phyloP scores from a whole-genome alignment of 2,329 filamentous ascomycete genomes.

The Penicillium janthinellum region DNA sequence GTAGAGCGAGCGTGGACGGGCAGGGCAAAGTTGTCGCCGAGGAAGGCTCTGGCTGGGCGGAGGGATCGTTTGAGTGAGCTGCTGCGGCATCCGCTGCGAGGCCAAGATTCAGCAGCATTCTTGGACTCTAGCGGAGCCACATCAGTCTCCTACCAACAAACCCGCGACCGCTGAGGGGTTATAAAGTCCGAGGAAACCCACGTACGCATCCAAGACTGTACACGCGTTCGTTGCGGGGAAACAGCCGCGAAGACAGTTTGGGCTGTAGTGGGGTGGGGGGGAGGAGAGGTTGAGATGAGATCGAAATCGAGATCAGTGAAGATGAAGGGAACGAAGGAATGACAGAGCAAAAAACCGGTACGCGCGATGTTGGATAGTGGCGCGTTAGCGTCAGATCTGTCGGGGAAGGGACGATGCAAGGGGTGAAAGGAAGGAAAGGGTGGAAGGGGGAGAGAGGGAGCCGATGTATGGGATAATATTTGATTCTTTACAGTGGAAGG shows the following conservation, averaged over 20 bases:
- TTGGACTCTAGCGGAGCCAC: slow-evolving; percentile 29
- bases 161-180: slow-evolving; percentile 1
- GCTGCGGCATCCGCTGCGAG: slow-evolving; percentile 49
- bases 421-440: background rate
- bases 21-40: slow-evolving; percentile 23
- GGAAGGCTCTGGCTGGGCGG: slow-evolving; percentile 25
- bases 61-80: slow-evolving; percentile 42
- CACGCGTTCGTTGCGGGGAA: slow-evolving; percentile 20
- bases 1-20: slow-evolving; percentile 27
- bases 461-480: background rate
- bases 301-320: background rate
- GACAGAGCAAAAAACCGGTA: background rate
- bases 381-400: background rate
- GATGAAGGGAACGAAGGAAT: background rate
- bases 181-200: background rate
- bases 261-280: background rate
- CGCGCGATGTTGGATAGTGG: background rate
- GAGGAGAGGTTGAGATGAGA: background rate
- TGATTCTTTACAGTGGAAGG: background rate
- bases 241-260: background rate
- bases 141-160: slow-evolving; percentile 14
- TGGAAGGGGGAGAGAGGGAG: background rate
- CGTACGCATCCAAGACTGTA: slow-evolving; percentile 12
- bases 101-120: slow-evolving; percentile 47
- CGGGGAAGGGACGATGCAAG: background rate